These are phyloP conservation scores for Hypoxylon rickii DNA, from an alignment of 495 filamentous ascomycete genomes.

Conservation along the genomic window DNA sequence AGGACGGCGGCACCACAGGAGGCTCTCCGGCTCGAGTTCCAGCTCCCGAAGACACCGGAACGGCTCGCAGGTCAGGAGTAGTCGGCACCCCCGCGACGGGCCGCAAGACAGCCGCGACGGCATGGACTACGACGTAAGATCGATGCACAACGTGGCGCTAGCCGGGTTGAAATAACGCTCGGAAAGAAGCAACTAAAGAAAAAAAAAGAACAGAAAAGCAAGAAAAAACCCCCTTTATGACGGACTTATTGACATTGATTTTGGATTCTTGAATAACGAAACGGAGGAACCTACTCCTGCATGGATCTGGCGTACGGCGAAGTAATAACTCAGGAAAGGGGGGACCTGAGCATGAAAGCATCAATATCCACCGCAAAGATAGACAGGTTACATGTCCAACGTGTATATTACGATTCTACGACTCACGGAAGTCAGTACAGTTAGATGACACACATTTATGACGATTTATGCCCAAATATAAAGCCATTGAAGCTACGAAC, in stretches of 20 bases:
- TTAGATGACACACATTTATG: slow-evolving; percentile 28
- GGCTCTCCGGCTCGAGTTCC: slow-evolving; percentile 18
- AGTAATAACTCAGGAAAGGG: slow-evolving; percentile 27
- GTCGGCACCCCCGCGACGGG: slow-evolving; percentile 4
- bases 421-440: slow-evolving; percentile 27
- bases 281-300: slow-evolving; percentile 12
- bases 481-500: neutral
- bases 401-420: slow-evolving; percentile 35
- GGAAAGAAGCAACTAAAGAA: neutral
- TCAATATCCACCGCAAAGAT: slow-evolving; percentile 21
- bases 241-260: neutral
- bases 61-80: slow-evolving; percentile 9
- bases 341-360: slow-evolving; percentile 33
- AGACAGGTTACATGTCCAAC: slow-evolving; percentile 26
- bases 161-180: slow-evolving; percentile 33
- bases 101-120: slow-evolving; percentile 14
- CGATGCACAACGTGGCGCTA: slow-evolving; percentile 40
- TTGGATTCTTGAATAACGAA: slow-evolving; percentile 20
- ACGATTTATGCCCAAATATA: slow-evolving; percentile 24
- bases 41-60: slow-evolving; percentile 12
- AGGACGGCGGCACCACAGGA: slow-evolving; percentile 13
- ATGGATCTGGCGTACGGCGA: slow-evolving; percentile 35
- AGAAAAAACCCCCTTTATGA: neutral
- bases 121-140: slow-evolving; percentile 36
- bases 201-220: neutral